Base-by-base conservation (phyloP, 1,139 yeast species). In the Martiniozyma asiatica region DNA sequence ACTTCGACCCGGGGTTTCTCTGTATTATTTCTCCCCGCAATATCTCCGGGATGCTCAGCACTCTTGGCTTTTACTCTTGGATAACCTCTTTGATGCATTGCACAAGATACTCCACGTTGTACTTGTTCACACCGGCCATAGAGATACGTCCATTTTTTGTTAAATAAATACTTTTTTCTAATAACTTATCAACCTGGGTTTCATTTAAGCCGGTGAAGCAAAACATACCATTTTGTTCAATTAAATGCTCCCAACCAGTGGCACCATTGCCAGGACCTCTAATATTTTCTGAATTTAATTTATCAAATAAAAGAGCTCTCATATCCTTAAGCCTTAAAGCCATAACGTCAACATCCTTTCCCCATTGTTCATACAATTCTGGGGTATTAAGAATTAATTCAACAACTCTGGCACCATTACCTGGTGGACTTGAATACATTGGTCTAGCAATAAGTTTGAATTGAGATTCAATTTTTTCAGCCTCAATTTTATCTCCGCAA, bases 141-240 rank as follows among this genome's bases (percentile, higher is more conserved):
- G 94, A 80, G 51, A 89, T 75, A 53, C 98, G 74, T 31, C 97
- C 97, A 53, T 85, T 92, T 42, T 69, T 66, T 22, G 94, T 80
- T 50, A 92, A 69, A 55, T 89, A 89, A 25, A 89, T 75, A 25
- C 84, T 78, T 48, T 81, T 73, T 33, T 69, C 65, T 48, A 79
- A 73, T 51, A 89, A 66, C 42, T 63, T 61, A 34, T 71, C 63
- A 29, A 81, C 89, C 56, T 84, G 94, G 25, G 65, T 68, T 26
- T 73, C 61, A 20, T 61, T 55, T 42, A 89, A 68, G 9, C 96
- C 95, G 25, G 96, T 87, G 63, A 68, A 89, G 35, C 87, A 82
- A 58, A 89, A 89, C 97, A 89, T 89, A 50, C 98, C 98, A 55
- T 92, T 80, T 59, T 89, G 97, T 50, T 74, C 66, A 40, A 77